phyloP scores from a whole-genome alignment of 192 early-diverging fungal species.

The Phycomyces nitens region DNA sequence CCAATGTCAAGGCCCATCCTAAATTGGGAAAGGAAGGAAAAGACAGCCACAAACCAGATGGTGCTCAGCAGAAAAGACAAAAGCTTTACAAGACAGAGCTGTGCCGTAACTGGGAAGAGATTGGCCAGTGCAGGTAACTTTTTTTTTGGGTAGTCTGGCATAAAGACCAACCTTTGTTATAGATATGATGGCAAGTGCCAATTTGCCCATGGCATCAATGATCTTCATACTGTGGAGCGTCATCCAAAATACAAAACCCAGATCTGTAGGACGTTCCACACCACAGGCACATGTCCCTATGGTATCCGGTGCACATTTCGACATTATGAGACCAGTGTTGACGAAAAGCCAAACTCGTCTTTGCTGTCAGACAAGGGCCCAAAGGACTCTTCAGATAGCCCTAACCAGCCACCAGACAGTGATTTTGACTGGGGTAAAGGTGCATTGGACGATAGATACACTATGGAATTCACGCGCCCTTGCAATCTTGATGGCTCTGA shows the following conservation, averaged over 20 bases:
- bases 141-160: too few relatives aligned
- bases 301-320: conserved; percentile 92
- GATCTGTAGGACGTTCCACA: conserved; percentile 83
- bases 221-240: conserved; percentile 76
- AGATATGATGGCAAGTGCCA: conserved; percentile 88
- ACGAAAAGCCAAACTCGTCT: too few relatives aligned
- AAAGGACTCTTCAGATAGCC: too few relatives aligned
- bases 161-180: conserved; percentile 11
- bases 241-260: conserved; percentile 95
- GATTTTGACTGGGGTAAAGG: too few relatives aligned
- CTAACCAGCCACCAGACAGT: too few relatives aligned
- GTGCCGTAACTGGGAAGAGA: conserved; percentile 37
- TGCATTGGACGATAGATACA: too few relatives aligned
- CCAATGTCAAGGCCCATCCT: too few relatives aligned
- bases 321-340: conserved; percentile 40
- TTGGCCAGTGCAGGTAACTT: conserved; percentile 30
- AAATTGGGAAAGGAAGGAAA: background rate
- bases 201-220: conserved; percentile 80
- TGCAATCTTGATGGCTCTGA: too few relatives aligned
- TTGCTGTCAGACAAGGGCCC: too few relatives aligned
- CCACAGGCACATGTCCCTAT: conserved; percentile 83
- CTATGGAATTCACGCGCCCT: too few relatives aligned
- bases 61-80: conserved; percentile 27
- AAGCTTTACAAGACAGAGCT: conserved; percentile 39
- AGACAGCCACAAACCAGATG: background rate